Base-by-base conservation (phyloP, 2,329 filamentous ascomycete genomes). In the Botrytis sinoallii region DNA sequence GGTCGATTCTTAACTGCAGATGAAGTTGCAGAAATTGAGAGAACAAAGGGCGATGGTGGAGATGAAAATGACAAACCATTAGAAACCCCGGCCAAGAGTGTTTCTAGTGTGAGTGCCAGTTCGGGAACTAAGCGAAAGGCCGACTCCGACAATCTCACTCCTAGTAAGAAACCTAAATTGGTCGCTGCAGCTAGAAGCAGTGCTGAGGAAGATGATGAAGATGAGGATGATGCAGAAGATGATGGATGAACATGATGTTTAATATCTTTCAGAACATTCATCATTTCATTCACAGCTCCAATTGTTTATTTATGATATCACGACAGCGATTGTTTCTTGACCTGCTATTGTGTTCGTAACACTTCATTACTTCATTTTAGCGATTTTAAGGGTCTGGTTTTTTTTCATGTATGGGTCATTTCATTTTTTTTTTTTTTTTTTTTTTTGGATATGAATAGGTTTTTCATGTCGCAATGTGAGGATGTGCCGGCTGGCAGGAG, bases 1-100 rank as follows among this genome's bases (percentile, higher is more conserved):
- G 96, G 96, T 35, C 91, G 96, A 38, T 99, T 99, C 86, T 85
- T 99, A 82, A 99, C 96, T 0, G 95, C 96, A 1, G 96, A 98
- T 73, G 96, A 99, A 82, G 95, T 98, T 6, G 94, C 94, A 9
- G 91, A 92, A 69, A 94, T 97, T 86, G 95, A 97, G 80, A 89
- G 90, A 78, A 88, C 88, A 79, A 85, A 83, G 70, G 78, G 81
- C 76, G 79, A 81, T 68, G 82, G 81, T 57, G 79, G 81, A 66
- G 80, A 77, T 67, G 83, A 84, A 12, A 83, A 82, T 14, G 83
- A 83, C 61, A 81, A 84, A 8, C 79, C 82, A n/a, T 55, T 77
- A 35, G 78, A 80, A 44, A 78, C 78, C 1, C 78, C 79, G 8
- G 78, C 75, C 10, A 81, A 79, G 73, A 79, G 73, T 76, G 77